Conservation (phyloP, 2,329 filamentous ascomycete genomes). For the Sarocladium brachiariae region DNA sequence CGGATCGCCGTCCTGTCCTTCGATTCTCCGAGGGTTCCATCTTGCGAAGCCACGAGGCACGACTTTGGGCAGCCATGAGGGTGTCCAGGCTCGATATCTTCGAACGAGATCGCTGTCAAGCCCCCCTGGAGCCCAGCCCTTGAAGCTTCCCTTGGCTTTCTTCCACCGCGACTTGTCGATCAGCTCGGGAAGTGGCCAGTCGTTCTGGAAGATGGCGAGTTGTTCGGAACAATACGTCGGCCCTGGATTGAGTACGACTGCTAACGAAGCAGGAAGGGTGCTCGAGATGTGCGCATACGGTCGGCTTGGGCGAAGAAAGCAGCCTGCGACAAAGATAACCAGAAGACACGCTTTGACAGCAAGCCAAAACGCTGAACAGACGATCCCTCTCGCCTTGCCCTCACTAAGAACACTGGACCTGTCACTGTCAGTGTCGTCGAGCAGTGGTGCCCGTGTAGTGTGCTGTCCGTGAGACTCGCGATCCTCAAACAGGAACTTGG, state of each 20-base stretch:
- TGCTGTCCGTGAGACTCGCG: neutral
- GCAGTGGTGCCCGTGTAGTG: too few relatives aligned
- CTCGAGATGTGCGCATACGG: slow-evolving; percentile 25
- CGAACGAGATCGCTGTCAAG: slow-evolving; percentile 17
- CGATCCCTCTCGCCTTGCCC: neutral
- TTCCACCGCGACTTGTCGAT: slow-evolving; percentile 20
- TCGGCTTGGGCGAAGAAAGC: slow-evolving; percentile 21
- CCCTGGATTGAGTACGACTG: slow-evolving; percentile 21
- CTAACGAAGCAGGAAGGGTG: slow-evolving; percentile 24
- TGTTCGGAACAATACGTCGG: slow-evolving; percentile 21
- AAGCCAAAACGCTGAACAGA: neutral
- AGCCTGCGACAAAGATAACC: slow-evolving; percentile 16
- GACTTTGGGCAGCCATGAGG: slow-evolving; percentile 22
- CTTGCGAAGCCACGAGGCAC: slow-evolving; percentile 23
- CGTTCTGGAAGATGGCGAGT: slow-evolving; percentile 16
- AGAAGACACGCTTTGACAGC: slow-evolving; percentile 13
- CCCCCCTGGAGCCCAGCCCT: slow-evolving; percentile 24
- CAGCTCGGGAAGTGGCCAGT: slow-evolving; percentile 25
- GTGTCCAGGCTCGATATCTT: slow-evolving; percentile 19
- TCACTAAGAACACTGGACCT: neutral
- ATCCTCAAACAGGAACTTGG: neutral
- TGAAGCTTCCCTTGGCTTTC: slow-evolving; percentile 21
- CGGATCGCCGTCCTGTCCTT: slow-evolving; percentile 15
- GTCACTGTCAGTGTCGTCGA: neutral
- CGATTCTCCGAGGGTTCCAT: slow-evolving; percentile 18